Evolutionary conservation across 495 filamentous ascomycete genomes (phyloP).

Genomic region (Chaetomidium leptoderma): DNA sequence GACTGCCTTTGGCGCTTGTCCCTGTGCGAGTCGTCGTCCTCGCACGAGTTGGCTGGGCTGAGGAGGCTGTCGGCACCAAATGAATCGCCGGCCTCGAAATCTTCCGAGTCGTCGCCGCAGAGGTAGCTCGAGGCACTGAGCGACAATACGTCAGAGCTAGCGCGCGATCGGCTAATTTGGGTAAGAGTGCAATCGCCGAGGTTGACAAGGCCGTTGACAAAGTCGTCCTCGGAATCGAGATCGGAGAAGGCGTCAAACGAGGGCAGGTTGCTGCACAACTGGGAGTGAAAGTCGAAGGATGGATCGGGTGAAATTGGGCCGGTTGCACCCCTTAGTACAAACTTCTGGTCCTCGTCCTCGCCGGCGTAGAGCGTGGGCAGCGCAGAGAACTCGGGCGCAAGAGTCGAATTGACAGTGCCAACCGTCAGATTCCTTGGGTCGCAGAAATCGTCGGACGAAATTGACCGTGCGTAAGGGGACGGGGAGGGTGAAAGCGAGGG

Average conservation of each 20-base stretch:
- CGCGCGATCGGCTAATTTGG: conserved; percentile 71
- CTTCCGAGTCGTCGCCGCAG: conserved; percentile 71
- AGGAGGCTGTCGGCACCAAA: conserved; percentile 51
- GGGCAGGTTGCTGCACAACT: conserved; percentile 60
- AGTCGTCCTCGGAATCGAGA: conserved; percentile 88
- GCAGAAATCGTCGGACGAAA: conserved; percentile 77
- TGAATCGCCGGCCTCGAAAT: conserved; percentile 55
- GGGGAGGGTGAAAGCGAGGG: conserved; percentile 81
- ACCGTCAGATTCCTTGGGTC: conserved; percentile 91
- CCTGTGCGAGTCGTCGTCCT: conserved; percentile 45
- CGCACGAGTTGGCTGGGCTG: conserved; percentile 45
- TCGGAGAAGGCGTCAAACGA: conserved; percentile 83
- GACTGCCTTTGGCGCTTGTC: conserved; percentile 65
- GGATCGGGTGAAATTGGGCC: conserved; percentile 51
- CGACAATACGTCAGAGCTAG: conserved; percentile 58
- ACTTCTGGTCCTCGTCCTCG: conserved; percentile 73
- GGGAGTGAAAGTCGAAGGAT: conserved; percentile 51
- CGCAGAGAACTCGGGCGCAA: conserved; percentile 61
- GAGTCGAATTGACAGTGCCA: conserved; percentile 52
- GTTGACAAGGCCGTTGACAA: conserved; percentile 70
- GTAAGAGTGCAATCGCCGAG: conserved; percentile 53
- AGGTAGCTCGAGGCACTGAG: conserved; percentile 72
- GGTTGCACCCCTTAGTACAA: conserved; percentile 61
- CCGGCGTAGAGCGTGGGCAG: conserved; percentile 54
- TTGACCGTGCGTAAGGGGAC: conserved; percentile 70